A percentile compares a stretch with the other conserved stretches of the same genome.
Evolutionary conservation across 2,329 filamentous ascomycete species (phyloP).

Genomic region (Leptodontidium sp.): DNA sequence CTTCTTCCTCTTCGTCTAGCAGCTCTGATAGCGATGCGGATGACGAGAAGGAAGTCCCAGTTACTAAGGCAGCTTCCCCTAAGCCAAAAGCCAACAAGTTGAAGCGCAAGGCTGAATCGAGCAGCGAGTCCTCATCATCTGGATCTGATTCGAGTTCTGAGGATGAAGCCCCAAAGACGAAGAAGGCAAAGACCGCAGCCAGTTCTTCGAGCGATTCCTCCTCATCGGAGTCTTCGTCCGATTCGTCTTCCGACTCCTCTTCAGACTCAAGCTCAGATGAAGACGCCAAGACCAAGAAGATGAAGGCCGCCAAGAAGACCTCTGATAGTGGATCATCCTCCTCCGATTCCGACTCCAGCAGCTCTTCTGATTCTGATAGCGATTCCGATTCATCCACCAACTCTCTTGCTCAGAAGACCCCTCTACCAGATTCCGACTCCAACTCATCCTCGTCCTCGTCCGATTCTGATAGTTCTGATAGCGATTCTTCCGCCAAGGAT

Average conservation of each 20-base stretch:
- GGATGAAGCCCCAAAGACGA: conserved; percentile 56
- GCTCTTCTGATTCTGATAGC: conserved; percentile 41
- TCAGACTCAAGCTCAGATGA: conserved; percentile 48
- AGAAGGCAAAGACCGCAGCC: conserved; percentile 59
- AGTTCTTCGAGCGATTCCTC: conserved; percentile 35
- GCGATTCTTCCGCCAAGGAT: conserved; percentile 52
- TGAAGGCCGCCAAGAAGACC: conserved; percentile 21
- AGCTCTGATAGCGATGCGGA: conserved; percentile 60
- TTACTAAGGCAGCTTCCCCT: conserved; percentile 39
- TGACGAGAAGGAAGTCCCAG: conserved; percentile 53
- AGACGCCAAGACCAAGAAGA: conserved; percentile 27
- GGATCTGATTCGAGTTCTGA: conserved; percentile 56
- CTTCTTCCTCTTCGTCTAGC: conserved; percentile 49
- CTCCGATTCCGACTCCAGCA: conserved; percentile 39
- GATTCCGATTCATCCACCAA: conserved; percentile 42
- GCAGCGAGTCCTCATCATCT: conserved; percentile 48
- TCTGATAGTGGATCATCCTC: conserved; percentile 37
- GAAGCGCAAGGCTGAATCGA: conserved; percentile 63
- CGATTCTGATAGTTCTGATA: conserved; percentile 50
- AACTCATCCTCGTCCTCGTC: conserved; percentile 44
- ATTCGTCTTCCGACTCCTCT: conserved; percentile 48
- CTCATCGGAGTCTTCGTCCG: conserved; percentile 48
- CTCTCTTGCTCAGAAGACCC: conserved; percentile 43
- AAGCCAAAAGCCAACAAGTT: conserved; percentile 52
- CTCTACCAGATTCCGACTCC: conserved; percentile 40